Base-by-base conservation (phyloP, 805 yeast species). In the Diddensiella caesifluorescens region DNA sequence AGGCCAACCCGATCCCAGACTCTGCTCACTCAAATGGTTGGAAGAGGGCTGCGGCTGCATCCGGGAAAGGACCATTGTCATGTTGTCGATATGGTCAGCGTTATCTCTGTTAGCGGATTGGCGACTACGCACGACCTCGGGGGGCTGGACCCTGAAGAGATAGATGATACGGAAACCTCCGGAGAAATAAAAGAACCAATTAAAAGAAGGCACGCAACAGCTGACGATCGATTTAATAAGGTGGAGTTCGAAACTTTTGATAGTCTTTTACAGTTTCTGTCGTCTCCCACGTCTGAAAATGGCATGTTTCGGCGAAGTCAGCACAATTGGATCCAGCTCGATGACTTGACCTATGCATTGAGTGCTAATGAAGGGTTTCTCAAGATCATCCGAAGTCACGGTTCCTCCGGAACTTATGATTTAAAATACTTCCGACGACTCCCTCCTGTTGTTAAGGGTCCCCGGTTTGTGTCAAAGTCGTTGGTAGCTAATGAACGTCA, bases 21-120 rank as follows among this genome's bases (percentile, higher is more conserved):
- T 0, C 62, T 89, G 32, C 62, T 86, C 27, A 70, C 79, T 13
- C 97, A 89, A 57, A 89, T 89, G 95, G 72, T 89, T 15, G 97
- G 97, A 0, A 69, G 97, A 42, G 97, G 97, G 0, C 63, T 89
- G 30, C 64, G 97, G 27, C 50, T 75, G 10, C 78, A 77, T 52
- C 64, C 70, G 2, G 75, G 71, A 0, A 89, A 89, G 55, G 60
- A 68, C 2, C 65, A 68, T 45, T 87, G 97, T 54, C 82, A 80
- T 52, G 70, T 89, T 4, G 70, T 86, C 1, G 95, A 88, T 57
- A 76, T 87, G 60, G 84, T 79, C n/a, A 83, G 79, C 7, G 70
- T 80, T 0, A 32, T 40, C 12, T 66, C 64, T n/a, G 64, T 67
- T 0, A 44, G 42, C 3, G 82, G 82, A 2, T 65, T 80, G 3